Conservation (phyloP, 2,329 filamentous ascomycete species). For the Ophiocordyceps camponoti-saundersi region DNA sequence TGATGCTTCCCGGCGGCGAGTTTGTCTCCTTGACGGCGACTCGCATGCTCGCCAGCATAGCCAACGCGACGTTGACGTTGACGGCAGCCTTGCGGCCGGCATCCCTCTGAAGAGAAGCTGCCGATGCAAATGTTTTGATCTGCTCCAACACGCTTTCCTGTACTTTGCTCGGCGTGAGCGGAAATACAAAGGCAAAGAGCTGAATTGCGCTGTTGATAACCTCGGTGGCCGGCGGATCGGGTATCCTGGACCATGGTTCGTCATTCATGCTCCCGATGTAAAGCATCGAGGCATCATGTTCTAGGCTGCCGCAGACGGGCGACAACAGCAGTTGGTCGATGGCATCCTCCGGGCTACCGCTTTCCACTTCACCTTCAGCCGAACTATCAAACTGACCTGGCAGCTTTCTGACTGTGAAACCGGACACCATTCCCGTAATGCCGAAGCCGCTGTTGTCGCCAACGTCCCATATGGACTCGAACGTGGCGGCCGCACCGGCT, state of each 20-base stretch:
- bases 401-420: slow-evolving; percentile 55
- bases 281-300: slow-evolving; percentile 74
- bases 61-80: slow-evolving; percentile 73
- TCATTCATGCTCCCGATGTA: slow-evolving; percentile 40
- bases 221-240: slow-evolving; percentile 76
- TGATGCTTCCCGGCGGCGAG: slow-evolving; percentile 56
- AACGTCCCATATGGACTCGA: slow-evolving; percentile 90
- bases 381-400: slow-evolving; percentile 48
- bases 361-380: slow-evolving; percentile 26
- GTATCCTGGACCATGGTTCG: slow-evolving; percentile 21
- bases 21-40: slow-evolving; percentile 70
- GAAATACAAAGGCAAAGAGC: slow-evolving; percentile 80
- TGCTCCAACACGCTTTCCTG: slow-evolving; percentile 95
- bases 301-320: slow-evolving; percentile 67
- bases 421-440: slow-evolving; percentile 67
- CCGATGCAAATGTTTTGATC: slow-evolving; percentile 74
- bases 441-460: slow-evolving; percentile 91
- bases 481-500: slow-evolving; percentile 72
- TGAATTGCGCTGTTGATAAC: slow-evolving; percentile 91
- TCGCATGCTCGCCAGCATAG: slow-evolving; percentile 63
- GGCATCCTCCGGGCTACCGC: slow-evolving; percentile 42
- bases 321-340: slow-evolving; percentile 46
- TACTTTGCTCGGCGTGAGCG: slow-evolving; percentile 75
- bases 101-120: slow-evolving; percentile 65
- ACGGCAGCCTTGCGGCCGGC: slow-evolving; percentile 80